Conservation (phyloP, 768 basidiomycete genomes). For the Hygrocybe coccinea region DNA sequence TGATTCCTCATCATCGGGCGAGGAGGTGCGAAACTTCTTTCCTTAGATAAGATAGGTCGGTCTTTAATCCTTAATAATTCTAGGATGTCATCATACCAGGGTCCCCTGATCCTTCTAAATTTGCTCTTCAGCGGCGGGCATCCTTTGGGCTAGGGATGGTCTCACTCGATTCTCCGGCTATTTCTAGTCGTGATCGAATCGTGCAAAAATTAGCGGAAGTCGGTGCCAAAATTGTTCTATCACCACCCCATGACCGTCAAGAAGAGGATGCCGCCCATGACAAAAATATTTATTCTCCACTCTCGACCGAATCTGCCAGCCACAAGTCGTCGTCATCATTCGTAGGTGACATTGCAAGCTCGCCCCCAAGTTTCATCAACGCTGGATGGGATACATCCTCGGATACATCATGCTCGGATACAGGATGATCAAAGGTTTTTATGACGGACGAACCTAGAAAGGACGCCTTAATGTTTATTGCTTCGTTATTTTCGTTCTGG, state of each 20-base stretch:
- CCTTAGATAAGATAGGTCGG: neutral
- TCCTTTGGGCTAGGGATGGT: conserved; percentile 9
- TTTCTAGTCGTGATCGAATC: conserved; percentile 7
- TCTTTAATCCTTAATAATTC: neutral
- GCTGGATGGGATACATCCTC: conserved; percentile 31
- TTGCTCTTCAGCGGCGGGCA: conserved; percentile 17
- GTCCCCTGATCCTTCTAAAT: conserved; percentile 12
- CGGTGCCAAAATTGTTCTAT: neutral
- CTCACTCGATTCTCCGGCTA: conserved; percentile 16
- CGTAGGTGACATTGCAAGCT: conserved; percentile 32
- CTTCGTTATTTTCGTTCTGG: too few relatives aligned
- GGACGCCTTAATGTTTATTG: too few relatives aligned
- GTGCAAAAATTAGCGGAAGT: neutral
- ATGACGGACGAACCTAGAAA: too few relatives aligned
- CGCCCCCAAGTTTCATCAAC: conserved; percentile 48
- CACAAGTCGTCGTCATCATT: conserved; percentile 40
- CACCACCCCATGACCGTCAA: neutral
- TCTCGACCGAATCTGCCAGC: conserved; percentile 6
- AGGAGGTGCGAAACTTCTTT: conserved; percentile 18
- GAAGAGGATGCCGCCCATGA: too few relatives aligned
- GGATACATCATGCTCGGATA: conserved; percentile 1
- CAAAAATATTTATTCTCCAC: neutral
- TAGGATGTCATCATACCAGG: conserved; percentile 3
- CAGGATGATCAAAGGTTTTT: neutral
- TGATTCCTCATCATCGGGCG: conserved; percentile 15